Evolutionary conservation across 805 yeast species (phyloP), one percentile per base, ranked within the genome.

Genomic region (Nematodospora valgi): DNA sequence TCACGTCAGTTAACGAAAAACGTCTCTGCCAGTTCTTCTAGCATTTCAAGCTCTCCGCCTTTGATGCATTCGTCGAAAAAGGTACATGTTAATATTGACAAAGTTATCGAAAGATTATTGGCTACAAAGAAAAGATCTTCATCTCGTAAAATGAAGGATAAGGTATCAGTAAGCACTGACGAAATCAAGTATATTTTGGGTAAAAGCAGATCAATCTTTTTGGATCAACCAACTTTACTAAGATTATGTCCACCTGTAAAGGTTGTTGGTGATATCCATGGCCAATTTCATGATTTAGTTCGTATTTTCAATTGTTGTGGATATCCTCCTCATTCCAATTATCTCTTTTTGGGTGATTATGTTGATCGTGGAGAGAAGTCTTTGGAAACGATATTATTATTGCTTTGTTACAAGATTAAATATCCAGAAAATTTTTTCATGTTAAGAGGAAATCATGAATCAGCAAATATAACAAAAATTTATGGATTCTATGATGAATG

Each of bases 241-340:
- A 76, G 78, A 45, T 59, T 82, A 41, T 78, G 83, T 2, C 82
- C 93, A 0, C 89, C 93, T 0, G 91, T 84, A 3, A 85, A 85
- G 54, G 76, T 85, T 39, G 91, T 84, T 5, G 93, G 93, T 27
- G 88, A 86, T 59, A 81, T 85, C 37, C 93, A 85, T 58, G 94
- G 82, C 3, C 82, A 76, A 46, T 76, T 69, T 46, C 58, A 62
- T 44, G 82, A 76, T 51, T 62, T 76, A 43, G 52, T 74, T 25
- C 54, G 82, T 35, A 74, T 76, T 23, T 74, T 76, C 54, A 72
- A 74, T 48, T 57, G 68, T n/a, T 74, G 79, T 51, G 82, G 82
- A 0, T 75, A 70, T 41, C 82, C 82, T 2, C 82, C 82, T 9
- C 58, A 65, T 44, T 57, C 79, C 2, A 76, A 76, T 49, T 76